These are phyloP conservation scores for Boletus patriciae DNA, from an alignment of 768 basidiomycete species.

Conservation along the genomic window DNA sequence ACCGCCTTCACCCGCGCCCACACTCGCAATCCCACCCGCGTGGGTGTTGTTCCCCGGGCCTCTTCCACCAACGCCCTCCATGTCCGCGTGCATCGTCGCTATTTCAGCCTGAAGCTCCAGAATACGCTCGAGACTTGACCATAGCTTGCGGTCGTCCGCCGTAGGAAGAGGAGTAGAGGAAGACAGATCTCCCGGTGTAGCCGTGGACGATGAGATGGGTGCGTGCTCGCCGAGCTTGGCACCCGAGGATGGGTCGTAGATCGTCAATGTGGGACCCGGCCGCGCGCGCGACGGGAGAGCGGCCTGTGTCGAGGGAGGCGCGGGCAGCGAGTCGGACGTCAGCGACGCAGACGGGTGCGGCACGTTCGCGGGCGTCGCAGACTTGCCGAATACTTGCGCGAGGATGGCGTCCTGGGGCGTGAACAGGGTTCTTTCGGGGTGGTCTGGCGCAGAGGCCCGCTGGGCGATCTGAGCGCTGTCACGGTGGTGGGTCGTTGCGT, in stretches of 20 bases:
- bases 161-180: conserved; percentile 7
- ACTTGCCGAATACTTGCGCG: conserved; percentile 39
- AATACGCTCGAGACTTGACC: conserved; percentile 69
- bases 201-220: conserved; percentile 7
- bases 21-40: conserved; percentile 1
- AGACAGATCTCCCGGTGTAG: conserved; percentile 6
- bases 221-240: conserved; percentile 23
- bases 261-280: conserved; percentile 9
- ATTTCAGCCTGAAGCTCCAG: conserved; percentile 71
- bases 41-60: conserved; percentile 3
- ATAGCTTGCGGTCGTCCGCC: conserved; percentile 51
- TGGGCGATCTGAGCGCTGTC: not conserved
- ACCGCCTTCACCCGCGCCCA: conserved; percentile 13
- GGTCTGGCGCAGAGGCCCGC: not conserved
- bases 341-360: conserved; percentile 16
- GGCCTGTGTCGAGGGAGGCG: conserved; percentile 7
- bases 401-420: conserved; percentile 67
- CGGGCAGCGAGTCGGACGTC: conserved; percentile 17
- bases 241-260: conserved; percentile 39
- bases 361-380: not conserved
- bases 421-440: conserved; percentile 13
- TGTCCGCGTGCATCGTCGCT: conserved; percentile 68
- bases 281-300: not conserved
- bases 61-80: conserved; percentile 55
- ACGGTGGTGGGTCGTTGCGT: conserved; percentile 1